Conservation (phyloP, 148 eudicot species). For the Cornus controversa region DNA sequence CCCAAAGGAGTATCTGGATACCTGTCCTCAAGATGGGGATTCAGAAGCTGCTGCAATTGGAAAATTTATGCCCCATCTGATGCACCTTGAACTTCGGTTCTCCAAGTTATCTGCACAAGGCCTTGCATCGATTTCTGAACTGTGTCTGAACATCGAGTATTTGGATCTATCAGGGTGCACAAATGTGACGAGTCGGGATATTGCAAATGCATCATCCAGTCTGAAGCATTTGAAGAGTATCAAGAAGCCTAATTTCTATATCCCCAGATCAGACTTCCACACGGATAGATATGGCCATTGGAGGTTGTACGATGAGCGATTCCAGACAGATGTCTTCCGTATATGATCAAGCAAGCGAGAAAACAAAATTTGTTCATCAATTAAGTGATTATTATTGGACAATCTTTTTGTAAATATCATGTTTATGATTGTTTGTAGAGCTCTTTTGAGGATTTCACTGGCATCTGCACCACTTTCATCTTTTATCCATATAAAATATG, state of each 20-base stretch:
- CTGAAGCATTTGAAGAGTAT: slow-evolving; percentile 58
- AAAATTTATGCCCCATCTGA: slow-evolving; percentile 59
- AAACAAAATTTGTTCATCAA: not conserved
- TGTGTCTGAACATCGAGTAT: slow-evolving; percentile 58
- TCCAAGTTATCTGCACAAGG: slow-evolving; percentile 71
- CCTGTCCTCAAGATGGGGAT: slow-evolving; percentile 81
- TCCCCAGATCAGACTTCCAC: slow-evolving; percentile 73
- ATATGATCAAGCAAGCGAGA: slow-evolving; percentile 39
- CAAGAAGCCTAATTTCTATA: slow-evolving; percentile 81
- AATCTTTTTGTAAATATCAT: not conserved
- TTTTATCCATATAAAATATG: not conserved
- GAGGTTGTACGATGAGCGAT: slow-evolving; percentile 87
- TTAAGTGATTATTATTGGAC: not conserved
- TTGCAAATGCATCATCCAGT: slow-evolving; percentile 39
- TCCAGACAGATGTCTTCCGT: slow-evolving; percentile 83
- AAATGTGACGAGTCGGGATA: slow-evolving; percentile 75
- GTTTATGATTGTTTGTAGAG: not conserved
- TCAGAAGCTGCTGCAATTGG: slow-evolving; percentile 79
- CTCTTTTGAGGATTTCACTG: too few species aligned
- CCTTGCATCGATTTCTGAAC: slow-evolving; percentile 61
- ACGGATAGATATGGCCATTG: slow-evolving; percentile 91
- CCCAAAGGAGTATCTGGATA: slow-evolving; percentile 64
- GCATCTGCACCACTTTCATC: not conserved
- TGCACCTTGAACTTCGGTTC: slow-evolving; percentile 72
- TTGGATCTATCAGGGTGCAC: slow-evolving; percentile 78